These are phyloP conservation scores for Peniophora sp. DNA, from an alignment of 1,284 basidiomycete genomes.

Conservation along the genomic window DNA sequence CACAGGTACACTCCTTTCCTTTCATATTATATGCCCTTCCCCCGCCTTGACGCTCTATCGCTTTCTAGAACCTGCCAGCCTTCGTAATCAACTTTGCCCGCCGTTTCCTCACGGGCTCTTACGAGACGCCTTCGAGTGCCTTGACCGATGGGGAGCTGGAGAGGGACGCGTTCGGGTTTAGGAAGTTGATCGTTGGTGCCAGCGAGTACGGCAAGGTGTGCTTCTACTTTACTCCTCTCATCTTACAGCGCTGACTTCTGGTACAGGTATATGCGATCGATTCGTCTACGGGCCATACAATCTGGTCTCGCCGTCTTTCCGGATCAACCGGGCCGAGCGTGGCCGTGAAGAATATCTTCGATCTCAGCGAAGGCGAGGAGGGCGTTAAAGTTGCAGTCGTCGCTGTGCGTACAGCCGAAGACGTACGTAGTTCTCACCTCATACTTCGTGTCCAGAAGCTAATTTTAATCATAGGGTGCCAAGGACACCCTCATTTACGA, in stretches of 20 bases:
- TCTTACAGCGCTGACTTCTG: too few relatives aligned
- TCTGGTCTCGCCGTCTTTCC: constrained; percentile 72
- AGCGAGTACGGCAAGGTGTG: constrained; percentile 70
- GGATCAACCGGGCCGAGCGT: constrained; percentile 16
- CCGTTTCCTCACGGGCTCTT: constrained; percentile 71
- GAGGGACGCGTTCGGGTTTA: constrained; percentile 83
- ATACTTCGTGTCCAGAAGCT: constrained; percentile 4
- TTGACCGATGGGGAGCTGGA: too few relatives aligned
- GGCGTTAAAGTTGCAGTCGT: constrained; percentile 37
- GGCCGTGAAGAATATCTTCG: constrained; percentile 9
- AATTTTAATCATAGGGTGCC: constrained; percentile 29
- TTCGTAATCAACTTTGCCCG: constrained; percentile 62
- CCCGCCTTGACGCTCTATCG: constrained; percentile 2
- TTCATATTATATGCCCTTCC: background rate
- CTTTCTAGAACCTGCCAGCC: constrained; percentile 56
- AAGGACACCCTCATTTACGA: constrained; percentile 73
- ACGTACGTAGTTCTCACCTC: constrained; percentile 40
- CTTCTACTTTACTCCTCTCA: too few relatives aligned
- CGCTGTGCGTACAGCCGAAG: constrained; percentile 43
- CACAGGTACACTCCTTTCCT: constrained; percentile 38
- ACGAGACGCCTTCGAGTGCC: constrained; percentile 28
- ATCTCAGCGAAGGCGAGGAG: too few relatives aligned
- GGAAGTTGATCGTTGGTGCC: constrained; percentile 74
- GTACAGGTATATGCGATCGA: constrained; percentile 87
- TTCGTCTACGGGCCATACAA: constrained; percentile 60